A percentile compares a stretch with the other conserved stretches of the same genome.
Evolutionary conservation across 2,329 filamentous ascomycete species (phyloP).

Genomic region (Penicillium sp.): DNA sequence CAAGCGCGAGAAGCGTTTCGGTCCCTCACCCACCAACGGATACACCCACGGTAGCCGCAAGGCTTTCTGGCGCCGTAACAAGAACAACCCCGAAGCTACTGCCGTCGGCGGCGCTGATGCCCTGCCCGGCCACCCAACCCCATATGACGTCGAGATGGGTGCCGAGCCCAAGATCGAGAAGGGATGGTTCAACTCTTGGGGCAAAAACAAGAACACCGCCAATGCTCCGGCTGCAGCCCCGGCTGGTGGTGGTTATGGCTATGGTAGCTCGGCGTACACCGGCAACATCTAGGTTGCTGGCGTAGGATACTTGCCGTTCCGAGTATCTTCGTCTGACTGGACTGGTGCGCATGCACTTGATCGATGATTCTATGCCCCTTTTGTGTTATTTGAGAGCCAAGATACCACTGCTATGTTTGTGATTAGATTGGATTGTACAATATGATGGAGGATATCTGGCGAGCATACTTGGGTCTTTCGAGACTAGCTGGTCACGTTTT

Average conservation of each 20-base stretch:
- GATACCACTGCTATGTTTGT: slow-evolving; percentile 23
- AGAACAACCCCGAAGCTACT: slow-evolving; percentile 41
- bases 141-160: slow-evolving; percentile 37
- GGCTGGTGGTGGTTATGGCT: slow-evolving; percentile 28
- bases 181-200: slow-evolving; percentile 21
- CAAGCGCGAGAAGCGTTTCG: slow-evolving; percentile 70
- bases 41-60: slow-evolving; percentile 61
- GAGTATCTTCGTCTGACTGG: background rate
- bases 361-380: slow-evolving; percentile 21
- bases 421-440: slow-evolving; percentile 14
- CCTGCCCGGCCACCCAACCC: slow-evolving; percentile 42
- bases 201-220: slow-evolving; percentile 23
- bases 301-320: background rate
- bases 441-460: slow-evolving; percentile 13
- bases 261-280: slow-evolving; percentile 34
- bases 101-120: slow-evolving; percentile 30
- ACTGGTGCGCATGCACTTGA: background rate
- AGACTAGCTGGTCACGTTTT: background rate
- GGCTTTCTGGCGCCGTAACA: slow-evolving; percentile 43
- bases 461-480: slow-evolving; percentile 1
- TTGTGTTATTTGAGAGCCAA: slow-evolving; percentile 13
- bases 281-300: slow-evolving; percentile 25
- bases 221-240: slow-evolving; percentile 4
- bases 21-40: slow-evolving; percentile 63
- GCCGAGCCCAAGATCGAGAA: slow-evolving; percentile 19